Evolutionary conservation across 345 rosid species (phyloP), one percentile per base, ranked within the genome.

Genomic region (Euphorbia peplus): DNA sequence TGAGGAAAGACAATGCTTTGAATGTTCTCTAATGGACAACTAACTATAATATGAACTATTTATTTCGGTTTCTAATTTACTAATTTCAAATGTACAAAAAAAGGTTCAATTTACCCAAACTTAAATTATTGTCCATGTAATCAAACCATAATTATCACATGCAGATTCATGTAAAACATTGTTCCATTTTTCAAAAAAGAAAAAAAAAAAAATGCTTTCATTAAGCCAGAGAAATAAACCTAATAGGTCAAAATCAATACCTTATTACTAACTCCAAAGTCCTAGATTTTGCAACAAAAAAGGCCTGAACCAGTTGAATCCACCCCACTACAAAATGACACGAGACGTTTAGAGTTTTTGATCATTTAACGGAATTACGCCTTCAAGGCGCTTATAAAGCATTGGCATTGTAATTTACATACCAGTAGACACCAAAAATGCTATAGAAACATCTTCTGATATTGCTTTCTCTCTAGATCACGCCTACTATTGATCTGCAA

Each of bases 361-460:
- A 8, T 42, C 39, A 60, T 19, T 39, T 21, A 16, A 32, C 26
- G 63, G 39, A 25, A 73, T 12, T 9, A 13, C 29, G 26, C 48
- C 29, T 41, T 48, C 54, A 46, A 42, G 22, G 3, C 3, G 13
- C 15, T 24, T 4, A 28, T 5, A 14, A 57, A 47, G 5, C 50
- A 47, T 35, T 32, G 7, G 11, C 8, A 64, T 22, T 26, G 25
- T 28, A 28, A 63, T 55, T 24, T 11, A 41, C 70, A 64, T 69
- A 65, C 75, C 74, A 69, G 16, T 74, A 46, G 22, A 60, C 54
- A 22, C 32, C 8, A 4, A 44, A 32, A 59, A 39, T 58, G 75
- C 66, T 76, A 81, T 71, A 51, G 74, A 73, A 93, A 91, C 98
- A 93, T 91, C 84, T 83, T 88, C 75, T 83, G 84, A 67, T 75